A percentile compares a stretch with the other conserved stretches of the same genome.
Evolutionary conservation across 2,329 filamentous ascomycete genomes (phyloP).

Genomic region (Chaetomiaceae sp.): DNA sequence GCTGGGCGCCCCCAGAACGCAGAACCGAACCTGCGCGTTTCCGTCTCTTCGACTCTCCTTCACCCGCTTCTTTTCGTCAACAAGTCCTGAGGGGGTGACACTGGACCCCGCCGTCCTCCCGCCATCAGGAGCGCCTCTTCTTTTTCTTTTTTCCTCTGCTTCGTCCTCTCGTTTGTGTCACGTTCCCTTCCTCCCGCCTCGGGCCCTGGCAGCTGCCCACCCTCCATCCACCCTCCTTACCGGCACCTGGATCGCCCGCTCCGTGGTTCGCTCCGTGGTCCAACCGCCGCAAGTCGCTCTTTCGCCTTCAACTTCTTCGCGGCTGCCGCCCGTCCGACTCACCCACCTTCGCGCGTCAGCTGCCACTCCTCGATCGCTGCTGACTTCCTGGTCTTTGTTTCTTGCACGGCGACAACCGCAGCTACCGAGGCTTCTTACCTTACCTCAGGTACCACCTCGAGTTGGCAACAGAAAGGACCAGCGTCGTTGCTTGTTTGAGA

Average conservation of each 20-base stretch:
- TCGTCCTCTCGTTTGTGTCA: constrained; percentile 17
- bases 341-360: not conserved
- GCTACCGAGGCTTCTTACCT: not conserved
- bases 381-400: not conserved
- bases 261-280: not conserved
- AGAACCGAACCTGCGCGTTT: constrained; percentile 10
- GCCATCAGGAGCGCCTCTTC: constrained; percentile 11
- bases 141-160: too few relatives aligned
- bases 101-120: constrained; percentile 16
- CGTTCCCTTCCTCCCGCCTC: constrained; percentile 12
- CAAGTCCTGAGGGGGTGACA: constrained; percentile 18
- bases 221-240: too few relatives aligned
- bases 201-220: constrained; percentile 1
- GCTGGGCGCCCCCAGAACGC: constrained; percentile 8
- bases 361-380: not conserved
- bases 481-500: not conserved
- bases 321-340: constrained; percentile 10
- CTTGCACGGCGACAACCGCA: constrained; percentile 6
- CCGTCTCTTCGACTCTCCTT: constrained; percentile 14
- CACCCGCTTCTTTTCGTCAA: constrained; percentile 14
- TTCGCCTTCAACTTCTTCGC: constrained; percentile 10
- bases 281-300: constrained; percentile 7
- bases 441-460: too few relatives aligned
- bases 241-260: not conserved
- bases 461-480: constrained; percentile 15